Conservation (phyloP, 1,284 basidiomycete species). For the Schizophyllum amplum region DNA sequence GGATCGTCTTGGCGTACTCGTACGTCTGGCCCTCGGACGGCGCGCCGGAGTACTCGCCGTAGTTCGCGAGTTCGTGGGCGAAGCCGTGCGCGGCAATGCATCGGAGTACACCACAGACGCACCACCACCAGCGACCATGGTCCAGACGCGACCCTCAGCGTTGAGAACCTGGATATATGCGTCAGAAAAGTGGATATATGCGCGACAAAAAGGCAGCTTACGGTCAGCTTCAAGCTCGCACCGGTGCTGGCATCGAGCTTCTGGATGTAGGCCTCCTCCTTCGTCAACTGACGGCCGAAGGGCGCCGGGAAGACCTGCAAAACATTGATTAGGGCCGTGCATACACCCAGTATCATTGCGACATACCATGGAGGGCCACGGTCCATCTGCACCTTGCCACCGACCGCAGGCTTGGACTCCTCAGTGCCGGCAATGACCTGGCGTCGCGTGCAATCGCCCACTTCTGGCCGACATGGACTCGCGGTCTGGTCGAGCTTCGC, state of each 20-base stretch:
- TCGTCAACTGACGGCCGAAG: slow-evolving; percentile 96
- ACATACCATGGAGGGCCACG: slow-evolving; percentile 92
- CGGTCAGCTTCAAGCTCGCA: slow-evolving; percentile 96
- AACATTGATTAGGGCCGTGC: slow-evolving; percentile 9
- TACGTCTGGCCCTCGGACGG: slow-evolving; percentile 98
- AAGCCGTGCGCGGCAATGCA: slow-evolving; percentile 97
- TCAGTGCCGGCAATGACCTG: slow-evolving; percentile 22
- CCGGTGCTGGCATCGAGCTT: slow-evolving; percentile 96
- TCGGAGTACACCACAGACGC: slow-evolving; percentile 85
- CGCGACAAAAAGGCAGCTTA: no score
- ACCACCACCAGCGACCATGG: slow-evolving; percentile 96
- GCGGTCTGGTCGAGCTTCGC: slow-evolving; percentile 99
- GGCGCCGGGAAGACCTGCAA: slow-evolving; percentile 80
- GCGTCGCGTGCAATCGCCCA: slow-evolving; percentile 95
- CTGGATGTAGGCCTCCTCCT: slow-evolving; percentile 99
- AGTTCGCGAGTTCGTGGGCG: slow-evolving; percentile 97
- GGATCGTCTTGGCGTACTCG: slow-evolving; percentile 99
- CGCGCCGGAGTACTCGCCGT: slow-evolving; percentile 99
- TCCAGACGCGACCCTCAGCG: slow-evolving; percentile 94
- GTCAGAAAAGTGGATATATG: no score
- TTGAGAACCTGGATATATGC: no score
- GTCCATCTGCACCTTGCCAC: slow-evolving; percentile 66
- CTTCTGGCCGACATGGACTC: slow-evolving; percentile 98
- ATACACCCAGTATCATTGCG: slow-evolving; percentile 11
- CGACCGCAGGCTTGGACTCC: slow-evolving; percentile 30